These are phyloP conservation scores for Tricholoma bakamatsutake DNA, from an alignment of 768 basidiomycete genomes.

Conservation along the genomic window DNA sequence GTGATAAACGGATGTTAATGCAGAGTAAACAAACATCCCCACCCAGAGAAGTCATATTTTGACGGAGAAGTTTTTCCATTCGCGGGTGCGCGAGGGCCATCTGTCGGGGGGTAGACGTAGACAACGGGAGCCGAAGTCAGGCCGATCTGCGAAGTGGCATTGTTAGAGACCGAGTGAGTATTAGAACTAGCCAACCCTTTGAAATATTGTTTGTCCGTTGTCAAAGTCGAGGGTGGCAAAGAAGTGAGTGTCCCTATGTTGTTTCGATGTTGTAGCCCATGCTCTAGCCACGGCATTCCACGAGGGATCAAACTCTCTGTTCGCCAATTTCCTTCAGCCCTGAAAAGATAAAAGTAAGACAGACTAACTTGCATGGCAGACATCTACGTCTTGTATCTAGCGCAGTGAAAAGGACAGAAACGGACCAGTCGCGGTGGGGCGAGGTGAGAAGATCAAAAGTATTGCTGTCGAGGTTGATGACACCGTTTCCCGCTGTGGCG, in stretches of 20 bases:
- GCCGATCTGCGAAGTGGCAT: constrained; percentile 50
- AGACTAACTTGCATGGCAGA: constrained; percentile 82
- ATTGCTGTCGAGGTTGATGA: constrained; percentile 74
- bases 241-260: constrained; percentile 77
- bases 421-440: constrained; percentile 79
- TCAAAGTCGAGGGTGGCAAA: constrained; percentile 91
- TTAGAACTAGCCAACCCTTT: constrained; percentile 47
- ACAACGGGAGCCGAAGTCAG: constrained; percentile 83
- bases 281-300: constrained; percentile 79
- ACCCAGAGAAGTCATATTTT: constrained; percentile 79
- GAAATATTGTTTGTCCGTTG: constrained; percentile 68
- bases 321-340: background rate
- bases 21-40: constrained; percentile 15
- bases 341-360: background rate
- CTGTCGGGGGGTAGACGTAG: constrained; percentile 62
- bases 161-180: background rate
- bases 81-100: constrained; percentile 62
- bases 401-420: constrained; percentile 86
- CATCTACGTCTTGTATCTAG: constrained; percentile 78
- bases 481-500: constrained; percentile 66
- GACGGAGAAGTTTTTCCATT: constrained; percentile 49
- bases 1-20: background rate
- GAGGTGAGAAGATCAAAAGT: constrained; percentile 74
- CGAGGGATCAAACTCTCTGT: constrained; percentile 79
- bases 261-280: constrained; percentile 61